phyloP scores from a whole-genome alignment of 2,329 filamentous ascomycete species.

The Neurospora sp. region DNA sequence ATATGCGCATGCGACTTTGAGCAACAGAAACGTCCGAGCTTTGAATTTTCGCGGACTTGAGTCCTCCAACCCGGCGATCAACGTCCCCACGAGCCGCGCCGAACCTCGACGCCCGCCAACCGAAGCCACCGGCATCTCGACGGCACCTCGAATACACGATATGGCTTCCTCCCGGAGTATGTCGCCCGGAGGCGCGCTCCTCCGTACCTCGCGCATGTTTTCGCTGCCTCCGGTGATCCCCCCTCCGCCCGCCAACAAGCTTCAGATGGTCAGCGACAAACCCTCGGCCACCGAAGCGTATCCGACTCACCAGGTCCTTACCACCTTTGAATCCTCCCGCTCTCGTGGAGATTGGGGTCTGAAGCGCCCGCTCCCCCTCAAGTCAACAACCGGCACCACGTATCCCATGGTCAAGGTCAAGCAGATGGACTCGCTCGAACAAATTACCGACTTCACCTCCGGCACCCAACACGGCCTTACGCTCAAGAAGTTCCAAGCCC shows the following conservation, averaged over 20 bases:
- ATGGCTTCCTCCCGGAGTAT: slow-evolving; percentile 26
- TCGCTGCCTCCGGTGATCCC: slow-evolving; percentile 71
- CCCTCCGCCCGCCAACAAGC: slow-evolving; percentile 41
- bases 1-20: neutral
- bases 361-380: slow-evolving; percentile 72
- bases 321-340: slow-evolving; percentile 63
- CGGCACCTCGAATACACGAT: slow-evolving; percentile 15
- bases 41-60: slow-evolving; percentile 13
- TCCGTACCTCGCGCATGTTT: slow-evolving; percentile 84
- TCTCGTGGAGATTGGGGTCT: slow-evolving; percentile 83
- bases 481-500: slow-evolving; percentile 75
- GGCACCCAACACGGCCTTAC: slow-evolving; percentile 74
- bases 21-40: slow-evolving; percentile 1
- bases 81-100: neutral
- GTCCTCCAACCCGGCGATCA: slow-evolving; percentile 1
- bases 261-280: slow-evolving; percentile 34
- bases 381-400: slow-evolving; percentile 60
- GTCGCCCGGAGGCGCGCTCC: slow-evolving; percentile 57
- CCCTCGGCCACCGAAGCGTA: slow-evolving; percentile 67
- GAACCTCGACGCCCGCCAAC: slow-evolving; percentile 1
- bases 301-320: slow-evolving; percentile 76
- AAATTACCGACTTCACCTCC: slow-evolving; percentile 80
- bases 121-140: neutral
- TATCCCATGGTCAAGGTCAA: slow-evolving; percentile 69
- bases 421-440: slow-evolving; percentile 74